Evolutionary conservation across 2,329 filamentous ascomycete genomes (phyloP).

Genomic region (Aspergillus carbonarius): DNA sequence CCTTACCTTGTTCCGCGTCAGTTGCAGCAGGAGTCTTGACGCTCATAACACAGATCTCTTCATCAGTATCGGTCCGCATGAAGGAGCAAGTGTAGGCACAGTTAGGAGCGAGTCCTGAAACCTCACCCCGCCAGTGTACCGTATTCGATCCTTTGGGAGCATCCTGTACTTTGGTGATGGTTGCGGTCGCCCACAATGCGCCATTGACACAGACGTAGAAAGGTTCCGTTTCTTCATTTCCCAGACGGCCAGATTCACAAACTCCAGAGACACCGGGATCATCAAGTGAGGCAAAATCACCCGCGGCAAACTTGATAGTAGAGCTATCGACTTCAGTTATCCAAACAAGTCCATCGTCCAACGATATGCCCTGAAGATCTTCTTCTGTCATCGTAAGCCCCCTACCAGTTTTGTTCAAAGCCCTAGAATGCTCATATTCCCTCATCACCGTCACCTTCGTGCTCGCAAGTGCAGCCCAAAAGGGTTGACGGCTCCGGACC

Average conservation of each 20-base stretch:
- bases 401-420: slow-evolving; percentile 39
- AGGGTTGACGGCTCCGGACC: slow-evolving; percentile 83
- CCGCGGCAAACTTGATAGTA: slow-evolving; percentile 49
- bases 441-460: slow-evolving; percentile 96
- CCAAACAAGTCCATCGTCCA: slow-evolving; percentile 48
- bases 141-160: slow-evolving; percentile 45
- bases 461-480: slow-evolving; percentile 92
- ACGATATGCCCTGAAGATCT: slow-evolving; percentile 42
- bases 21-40: slow-evolving; percentile 62
- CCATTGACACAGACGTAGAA: slow-evolving; percentile 67
- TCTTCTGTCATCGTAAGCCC: slow-evolving; percentile 43
- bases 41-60: slow-evolving; percentile 60
- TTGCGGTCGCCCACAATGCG: slow-evolving; percentile 63
- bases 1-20: slow-evolving; percentile 57
- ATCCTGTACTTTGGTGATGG: slow-evolving; percentile 50
- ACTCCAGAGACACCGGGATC: slow-evolving; percentile 32
- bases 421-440: slow-evolving; percentile 76
- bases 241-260: slow-evolving; percentile 28
- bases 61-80: slow-evolving; percentile 55
- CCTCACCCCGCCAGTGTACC: slow-evolving; percentile 59
- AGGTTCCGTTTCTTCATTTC: slow-evolving; percentile 49
- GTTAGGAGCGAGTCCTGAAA: slow-evolving; percentile 63
- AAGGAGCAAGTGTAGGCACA: slow-evolving; percentile 66
- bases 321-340: slow-evolving; percentile 49
- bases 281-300: slow-evolving; percentile 37